phyloP scores from a whole-genome alignment of 2,329 filamentous ascomycete species.

The Hypocrella siamensis region DNA sequence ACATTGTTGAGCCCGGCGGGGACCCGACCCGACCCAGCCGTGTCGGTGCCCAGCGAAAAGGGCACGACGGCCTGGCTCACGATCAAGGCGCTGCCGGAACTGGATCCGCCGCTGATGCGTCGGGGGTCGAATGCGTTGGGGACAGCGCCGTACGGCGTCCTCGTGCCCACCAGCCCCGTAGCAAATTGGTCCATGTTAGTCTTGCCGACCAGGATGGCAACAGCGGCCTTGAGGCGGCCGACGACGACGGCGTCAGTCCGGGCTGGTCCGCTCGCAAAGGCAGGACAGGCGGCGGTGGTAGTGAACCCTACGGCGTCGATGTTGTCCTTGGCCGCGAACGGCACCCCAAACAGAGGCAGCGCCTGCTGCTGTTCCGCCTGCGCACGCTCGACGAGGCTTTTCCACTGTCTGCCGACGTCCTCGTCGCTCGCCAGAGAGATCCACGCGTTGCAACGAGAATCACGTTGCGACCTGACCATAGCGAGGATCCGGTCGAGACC shows the following conservation, averaged over 20 bases:
- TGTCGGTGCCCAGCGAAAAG: slow-evolving; percentile 41
- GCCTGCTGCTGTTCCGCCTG: too few relatives aligned
- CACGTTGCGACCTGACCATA: too few relatives aligned
- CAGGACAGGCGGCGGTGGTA: slow-evolving; percentile 37
- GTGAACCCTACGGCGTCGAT: slow-evolving; percentile 34
- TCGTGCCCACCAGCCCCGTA: slow-evolving; percentile 44
- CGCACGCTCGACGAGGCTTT: too few relatives aligned
- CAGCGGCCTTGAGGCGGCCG: slow-evolving; percentile 30
- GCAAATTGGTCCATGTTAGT: slow-evolving; percentile 47
- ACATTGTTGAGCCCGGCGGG: slow-evolving; percentile 38
- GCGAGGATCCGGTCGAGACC: too few relatives aligned
- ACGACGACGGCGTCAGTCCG: slow-evolving; percentile 31
- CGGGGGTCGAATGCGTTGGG: slow-evolving; percentile 30
- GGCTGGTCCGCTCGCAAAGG: slow-evolving; percentile 25
- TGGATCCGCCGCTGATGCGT: slow-evolving; percentile 33
- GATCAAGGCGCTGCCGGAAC: slow-evolving; percentile 39
- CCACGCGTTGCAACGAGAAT: too few relatives aligned
- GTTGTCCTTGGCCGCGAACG: slow-evolving; percentile 41
- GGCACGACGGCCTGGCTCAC: slow-evolving; percentile 36
- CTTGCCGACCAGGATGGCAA: slow-evolving; percentile 43
- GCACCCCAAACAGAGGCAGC: slow-evolving; percentile 38
- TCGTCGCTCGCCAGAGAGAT: too few relatives aligned
- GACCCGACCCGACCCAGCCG: slow-evolving; percentile 37
- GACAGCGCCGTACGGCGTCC: slow-evolving; percentile 42
- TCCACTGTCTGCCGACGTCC: too few relatives aligned